phyloP scores from a whole-genome alignment of 148 eudicot genomes.

The Vaccinium vitisidaea region DNA sequence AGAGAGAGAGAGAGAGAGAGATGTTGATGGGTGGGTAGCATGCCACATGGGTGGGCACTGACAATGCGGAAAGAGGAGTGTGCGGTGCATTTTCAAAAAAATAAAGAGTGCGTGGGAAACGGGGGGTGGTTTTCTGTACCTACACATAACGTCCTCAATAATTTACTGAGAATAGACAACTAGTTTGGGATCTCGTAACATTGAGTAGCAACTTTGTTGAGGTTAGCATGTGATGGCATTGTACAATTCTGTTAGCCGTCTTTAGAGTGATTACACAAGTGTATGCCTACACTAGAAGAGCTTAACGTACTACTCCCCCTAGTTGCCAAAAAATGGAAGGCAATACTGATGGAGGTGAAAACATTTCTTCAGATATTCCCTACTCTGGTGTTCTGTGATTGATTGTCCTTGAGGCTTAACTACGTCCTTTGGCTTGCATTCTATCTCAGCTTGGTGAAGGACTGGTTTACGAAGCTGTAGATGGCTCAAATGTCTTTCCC shows the following conservation, averaged over 20 bases:
- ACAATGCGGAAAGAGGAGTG: no score
- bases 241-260: background rate
- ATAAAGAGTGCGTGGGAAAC: no score
- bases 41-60: no score
- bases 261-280: background rate
- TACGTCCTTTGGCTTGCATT: background rate
- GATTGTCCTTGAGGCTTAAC: background rate
- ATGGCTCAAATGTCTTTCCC: constrained; percentile 62
- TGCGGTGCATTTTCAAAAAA: no score
- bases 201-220: background rate
- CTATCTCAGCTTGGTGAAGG: constrained; percentile 84
- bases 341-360: background rate
- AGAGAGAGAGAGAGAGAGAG: no score
- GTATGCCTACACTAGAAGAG: background rate
- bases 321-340: background rate
- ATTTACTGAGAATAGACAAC: background rate
- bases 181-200: background rate
- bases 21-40: no score
- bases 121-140: no score
- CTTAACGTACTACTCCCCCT: background rate
- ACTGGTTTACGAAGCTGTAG: constrained; percentile 75
- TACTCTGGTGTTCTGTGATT: background rate
- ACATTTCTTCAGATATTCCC: background rate
- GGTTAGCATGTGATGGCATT: background rate
- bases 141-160: background rate